A percentile compares a stretch with the other conserved stretches of the same genome.
phyloP scores from a whole-genome alignment of 495 filamentous ascomycete species.

The Hypoxylon fragiforme region DNA sequence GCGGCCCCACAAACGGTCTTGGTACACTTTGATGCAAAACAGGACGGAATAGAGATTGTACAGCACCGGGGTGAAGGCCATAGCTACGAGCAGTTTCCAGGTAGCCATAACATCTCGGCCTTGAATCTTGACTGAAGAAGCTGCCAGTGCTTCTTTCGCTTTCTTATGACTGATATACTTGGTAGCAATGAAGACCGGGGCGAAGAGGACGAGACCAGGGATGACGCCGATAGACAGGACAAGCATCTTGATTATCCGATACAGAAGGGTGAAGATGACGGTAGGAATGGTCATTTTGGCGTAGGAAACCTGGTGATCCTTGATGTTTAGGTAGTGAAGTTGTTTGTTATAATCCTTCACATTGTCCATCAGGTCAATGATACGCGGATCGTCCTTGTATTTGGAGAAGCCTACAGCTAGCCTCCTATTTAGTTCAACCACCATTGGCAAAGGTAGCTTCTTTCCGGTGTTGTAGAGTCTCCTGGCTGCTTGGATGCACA shows the following conservation, averaged over 20 bases:
- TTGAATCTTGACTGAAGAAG: constrained; percentile 90
- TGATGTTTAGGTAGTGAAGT: constrained; percentile 80
- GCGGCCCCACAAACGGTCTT: constrained; percentile 76
- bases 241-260: constrained; percentile 74
- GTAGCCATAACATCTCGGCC: constrained; percentile 96
- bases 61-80: constrained; percentile 83
- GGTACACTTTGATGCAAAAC: constrained; percentile 76
- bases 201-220: constrained; percentile 85
- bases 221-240: constrained; percentile 79
- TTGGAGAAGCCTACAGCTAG: constrained; percentile 89
- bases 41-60: constrained; percentile 78
- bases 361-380: constrained; percentile 74
- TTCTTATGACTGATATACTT: constrained; percentile 92
- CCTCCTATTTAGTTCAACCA: constrained; percentile 94
- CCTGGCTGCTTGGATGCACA: constrained; percentile 95
- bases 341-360: constrained; percentile 88
- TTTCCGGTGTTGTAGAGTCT: constrained; percentile 94
- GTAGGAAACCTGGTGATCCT: constrained; percentile 95
- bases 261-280: constrained; percentile 76
- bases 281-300: constrained; percentile 76
- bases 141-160: constrained; percentile 85
- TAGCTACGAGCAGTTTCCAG: constrained; percentile 93
- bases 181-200: constrained; percentile 85
- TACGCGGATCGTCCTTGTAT: constrained; percentile 89
- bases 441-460: constrained; percentile 89